Conservation (phyloP, 805 yeast genomes). For the Komagataella populi region DNA sequence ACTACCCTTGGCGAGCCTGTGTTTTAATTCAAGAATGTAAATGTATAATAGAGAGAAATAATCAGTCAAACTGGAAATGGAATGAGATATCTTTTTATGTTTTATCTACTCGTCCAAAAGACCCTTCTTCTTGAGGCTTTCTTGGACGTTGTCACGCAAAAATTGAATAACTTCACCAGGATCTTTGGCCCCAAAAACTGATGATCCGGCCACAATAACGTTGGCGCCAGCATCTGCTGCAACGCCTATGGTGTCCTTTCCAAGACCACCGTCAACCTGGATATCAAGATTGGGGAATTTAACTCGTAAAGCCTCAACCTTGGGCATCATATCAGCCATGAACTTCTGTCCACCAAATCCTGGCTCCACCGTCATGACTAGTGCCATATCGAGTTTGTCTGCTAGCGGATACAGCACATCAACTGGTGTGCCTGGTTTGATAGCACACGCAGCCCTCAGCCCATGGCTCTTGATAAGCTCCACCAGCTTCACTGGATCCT, state of each 20-base stretch:
- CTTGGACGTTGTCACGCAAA: constrained; percentile 46
- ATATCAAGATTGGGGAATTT: constrained; percentile 72
- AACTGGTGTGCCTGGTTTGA: constrained; percentile 87
- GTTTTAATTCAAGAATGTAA: constrained; percentile 18
- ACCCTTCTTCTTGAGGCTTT: constrained; percentile 5
- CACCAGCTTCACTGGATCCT: constrained; percentile 62
- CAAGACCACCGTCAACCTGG: constrained; percentile 95
- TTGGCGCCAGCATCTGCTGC: constrained; percentile 97
- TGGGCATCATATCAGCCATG: constrained; percentile 94
- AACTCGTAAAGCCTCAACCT: constrained; percentile 64
- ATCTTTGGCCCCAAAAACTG: constrained; percentile 75
- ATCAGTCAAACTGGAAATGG: neutral
- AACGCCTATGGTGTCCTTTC: constrained; percentile 65
- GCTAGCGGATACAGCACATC: constrained; percentile 69
- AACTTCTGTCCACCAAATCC: constrained; percentile 98
- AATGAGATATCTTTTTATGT: neutral
- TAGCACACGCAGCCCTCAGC: constrained; percentile 89
- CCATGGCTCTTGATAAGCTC: constrained; percentile 64
- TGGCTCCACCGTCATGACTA: constrained; percentile 97
- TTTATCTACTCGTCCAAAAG: constrained; percentile 6
- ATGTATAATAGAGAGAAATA: neutral
- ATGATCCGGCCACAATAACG: constrained; percentile 94
- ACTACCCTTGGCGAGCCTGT: constrained; percentile 74
- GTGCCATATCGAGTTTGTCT: constrained; percentile 79
- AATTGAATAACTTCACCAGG: constrained; percentile 64